Conservation (phyloP, 495 filamentous ascomycete genomes). For the Chaetomidium leptoderma region DNA sequence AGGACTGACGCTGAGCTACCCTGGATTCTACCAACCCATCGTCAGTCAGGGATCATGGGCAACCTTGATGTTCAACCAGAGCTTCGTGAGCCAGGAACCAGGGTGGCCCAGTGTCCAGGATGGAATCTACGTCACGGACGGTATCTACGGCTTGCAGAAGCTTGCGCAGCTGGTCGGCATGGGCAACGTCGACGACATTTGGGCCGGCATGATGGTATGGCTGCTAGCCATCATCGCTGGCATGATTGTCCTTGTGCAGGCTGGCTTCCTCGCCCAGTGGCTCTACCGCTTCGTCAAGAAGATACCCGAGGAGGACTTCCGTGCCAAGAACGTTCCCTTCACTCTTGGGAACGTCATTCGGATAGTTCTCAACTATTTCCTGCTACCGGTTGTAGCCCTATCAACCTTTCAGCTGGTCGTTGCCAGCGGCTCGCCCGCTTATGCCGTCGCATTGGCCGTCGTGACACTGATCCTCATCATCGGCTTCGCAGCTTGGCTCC, state of each 20-base stretch:
- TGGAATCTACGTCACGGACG: conserved; percentile 73
- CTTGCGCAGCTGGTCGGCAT: conserved; percentile 84
- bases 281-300: conserved; percentile 62
- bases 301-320: conserved; percentile 79
- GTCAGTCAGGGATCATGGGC: conserved; percentile 87
- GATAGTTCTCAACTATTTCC: conserved; percentile 85
- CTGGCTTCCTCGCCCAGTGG: conserved; percentile 73
- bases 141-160: conserved; percentile 70
- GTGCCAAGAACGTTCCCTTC: conserved; percentile 90
- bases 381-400: conserved; percentile 78
- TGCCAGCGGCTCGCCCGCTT: conserved; percentile 58
- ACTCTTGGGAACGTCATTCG: conserved; percentile 81
- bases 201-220: conserved; percentile 89
- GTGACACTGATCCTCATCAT: conserved; percentile 67
- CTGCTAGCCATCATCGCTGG: conserved; percentile 66
- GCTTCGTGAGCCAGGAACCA: conserved; percentile 65
- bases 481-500: conserved; percentile 69
- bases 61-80: conserved; percentile 85
- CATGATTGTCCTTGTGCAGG: conserved; percentile 68
- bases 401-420: conserved; percentile 91
- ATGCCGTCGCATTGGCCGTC: conserved; percentile 66
- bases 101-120: conserved; percentile 66
- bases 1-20: conserved; percentile 78
- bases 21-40: conserved; percentile 89
- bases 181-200: conserved; percentile 70